Conservation (phyloP, 495 filamentous ascomycete genomes). For the Neurospora intermedia region DNA sequence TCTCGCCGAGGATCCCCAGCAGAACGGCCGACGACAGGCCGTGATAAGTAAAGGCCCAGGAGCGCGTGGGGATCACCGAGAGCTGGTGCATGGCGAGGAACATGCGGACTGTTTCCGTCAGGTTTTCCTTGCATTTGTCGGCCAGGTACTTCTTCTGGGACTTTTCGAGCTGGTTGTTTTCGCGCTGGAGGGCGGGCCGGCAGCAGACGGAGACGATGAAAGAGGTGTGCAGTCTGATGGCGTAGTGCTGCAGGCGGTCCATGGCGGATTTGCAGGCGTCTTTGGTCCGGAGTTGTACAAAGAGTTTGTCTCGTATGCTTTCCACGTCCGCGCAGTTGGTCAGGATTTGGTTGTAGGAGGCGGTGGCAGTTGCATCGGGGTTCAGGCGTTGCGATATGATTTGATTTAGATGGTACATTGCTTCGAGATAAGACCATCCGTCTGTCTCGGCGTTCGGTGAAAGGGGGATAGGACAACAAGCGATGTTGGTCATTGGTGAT, state of each 20-base stretch:
- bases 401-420: conserved; percentile 43
- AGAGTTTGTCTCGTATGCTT: conserved; percentile 33
- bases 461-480: conserved; percentile 36
- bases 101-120: conserved; percentile 56
- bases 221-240: conserved; percentile 42
- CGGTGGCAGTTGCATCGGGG: conserved; percentile 35
- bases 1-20: conserved; percentile 53
- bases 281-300: conserved; percentile 34
- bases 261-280: conserved; percentile 43
- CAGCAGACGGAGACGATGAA: conserved; percentile 46
- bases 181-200: conserved; percentile 40
- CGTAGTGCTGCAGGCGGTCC: conserved; percentile 44
- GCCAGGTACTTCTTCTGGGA: conserved; percentile 37
- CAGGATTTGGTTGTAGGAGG: conserved; percentile 37
- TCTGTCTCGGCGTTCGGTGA: conserved; percentile 32
- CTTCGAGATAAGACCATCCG: conserved; percentile 42
- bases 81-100: conserved; percentile 59
- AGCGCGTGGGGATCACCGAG: conserved; percentile 51
- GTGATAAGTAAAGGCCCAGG: conserved; percentile 58
- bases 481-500: conserved; percentile 42
- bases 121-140: conserved; percentile 48
- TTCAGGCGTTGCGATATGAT: conserved; percentile 40
- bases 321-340: conserved; percentile 38
- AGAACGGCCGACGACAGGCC: conserved; percentile 54
- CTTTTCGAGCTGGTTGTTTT: conserved; percentile 26